Conservation (phyloP, 2,329 filamentous ascomycete genomes). For the Fusarium tanahbumbuense region DNA sequence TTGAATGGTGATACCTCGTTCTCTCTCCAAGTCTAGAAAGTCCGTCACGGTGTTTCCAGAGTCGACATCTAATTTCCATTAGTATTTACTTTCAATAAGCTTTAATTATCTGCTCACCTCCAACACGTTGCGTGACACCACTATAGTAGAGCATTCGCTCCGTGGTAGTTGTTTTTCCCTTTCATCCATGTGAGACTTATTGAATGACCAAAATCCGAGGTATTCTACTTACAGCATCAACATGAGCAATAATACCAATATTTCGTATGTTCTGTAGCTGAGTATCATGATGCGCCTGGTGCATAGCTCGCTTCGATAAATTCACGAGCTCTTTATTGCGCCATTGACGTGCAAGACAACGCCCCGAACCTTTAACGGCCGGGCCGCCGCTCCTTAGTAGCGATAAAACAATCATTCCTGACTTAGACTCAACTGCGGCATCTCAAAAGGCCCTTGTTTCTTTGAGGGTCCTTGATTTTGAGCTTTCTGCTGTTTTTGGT, state of each 20-base stretch:
- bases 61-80: conserved; percentile 76
- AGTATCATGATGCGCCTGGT: conserved; percentile 42
- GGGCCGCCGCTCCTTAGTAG: conserved; percentile 40
- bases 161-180: conserved; percentile 97
- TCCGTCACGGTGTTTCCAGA: conserved; percentile 97
- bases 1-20: conserved; percentile 96
- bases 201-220: rapidly evolving
- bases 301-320: conserved; percentile 32
- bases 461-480: conserved; percentile 24
- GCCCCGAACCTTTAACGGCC: conserved; percentile 34
- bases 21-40: conserved; percentile 91
- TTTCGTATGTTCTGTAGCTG: conserved; percentile 76
- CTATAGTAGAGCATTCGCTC: conserved; percentile 99
- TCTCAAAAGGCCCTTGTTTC: conserved; percentile 26
- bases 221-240: conserved; percentile 76
- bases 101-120: conserved; percentile 59
- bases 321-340: conserved; percentile 26
- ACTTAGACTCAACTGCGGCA: conserved; percentile 22
- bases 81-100: neutral
- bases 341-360: conserved; percentile 41
- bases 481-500: conserved; percentile 33
- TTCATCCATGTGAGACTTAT: conserved; percentile 8
- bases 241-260: conserved; percentile 98
- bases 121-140: conserved; percentile 86
- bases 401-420: conserved; percentile 43